These are phyloP conservation scores for Cladorrhinum sp. DNA, from an alignment of 2,329 filamentous ascomycete species.

Conservation along the genomic window DNA sequence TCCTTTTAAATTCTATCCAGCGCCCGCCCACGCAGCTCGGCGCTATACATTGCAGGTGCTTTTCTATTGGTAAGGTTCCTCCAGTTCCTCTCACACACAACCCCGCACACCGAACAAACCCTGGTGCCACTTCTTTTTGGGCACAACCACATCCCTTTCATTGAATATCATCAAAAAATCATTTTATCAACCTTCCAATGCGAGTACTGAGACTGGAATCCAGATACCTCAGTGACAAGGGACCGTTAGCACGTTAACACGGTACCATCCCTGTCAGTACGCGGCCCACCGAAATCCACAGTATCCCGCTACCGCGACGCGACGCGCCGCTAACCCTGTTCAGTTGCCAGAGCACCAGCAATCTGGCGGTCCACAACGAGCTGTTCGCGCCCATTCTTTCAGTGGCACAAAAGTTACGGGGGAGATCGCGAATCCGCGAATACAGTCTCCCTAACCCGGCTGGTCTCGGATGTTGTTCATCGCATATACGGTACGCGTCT, in stretches of 20 bases:
- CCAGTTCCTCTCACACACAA: background rate
- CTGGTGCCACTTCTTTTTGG: background rate
- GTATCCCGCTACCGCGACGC: constrained; percentile 26
- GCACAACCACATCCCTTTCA: background rate
- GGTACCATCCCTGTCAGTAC: constrained; percentile 6
- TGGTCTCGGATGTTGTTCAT: constrained; percentile 10
- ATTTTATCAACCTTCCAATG: background rate
- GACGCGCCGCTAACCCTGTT: constrained; percentile 24
- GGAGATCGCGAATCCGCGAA: constrained; percentile 17
- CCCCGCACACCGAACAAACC: background rate
- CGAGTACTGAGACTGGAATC: background rate
- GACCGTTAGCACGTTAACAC: constrained; percentile 14
- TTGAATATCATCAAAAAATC: background rate
- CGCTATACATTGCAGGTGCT: background rate
- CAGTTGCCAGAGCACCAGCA: constrained; percentile 11
- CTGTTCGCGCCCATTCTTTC: constrained; percentile 10
- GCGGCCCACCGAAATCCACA: background rate
- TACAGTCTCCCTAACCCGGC: constrained; percentile 15
- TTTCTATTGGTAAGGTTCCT: background rate
- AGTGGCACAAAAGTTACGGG: constrained; percentile 17
- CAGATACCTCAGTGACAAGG: background rate
- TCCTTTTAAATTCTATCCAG: background rate
- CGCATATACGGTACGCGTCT: constrained; percentile 28
- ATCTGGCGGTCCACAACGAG: background rate
- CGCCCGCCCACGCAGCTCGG: no score